Percentiles rank a stretch among this genome's conserved stretches.
phyloP scores from a whole-genome alignment of 257 asterid species.

The Gentiana macrophylla region DNA sequence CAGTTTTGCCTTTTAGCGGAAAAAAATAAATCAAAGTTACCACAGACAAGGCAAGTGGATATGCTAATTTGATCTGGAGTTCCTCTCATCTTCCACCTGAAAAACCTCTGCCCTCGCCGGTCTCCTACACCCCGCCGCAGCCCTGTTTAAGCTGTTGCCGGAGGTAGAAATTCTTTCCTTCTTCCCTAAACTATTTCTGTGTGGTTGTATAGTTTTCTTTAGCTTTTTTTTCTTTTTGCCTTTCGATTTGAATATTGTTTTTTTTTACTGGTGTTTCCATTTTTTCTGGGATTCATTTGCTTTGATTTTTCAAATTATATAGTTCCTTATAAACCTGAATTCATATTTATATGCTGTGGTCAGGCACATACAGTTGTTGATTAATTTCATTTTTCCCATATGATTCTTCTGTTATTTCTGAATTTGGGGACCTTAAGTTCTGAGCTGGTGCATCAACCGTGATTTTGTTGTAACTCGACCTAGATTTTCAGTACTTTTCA shows the following conservation, averaged over 20 bases:
- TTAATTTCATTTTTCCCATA: background rate
- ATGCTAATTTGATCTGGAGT: slow-evolving; percentile 11
- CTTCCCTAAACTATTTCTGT: background rate
- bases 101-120: background rate
- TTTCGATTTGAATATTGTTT: too few relatives aligned
- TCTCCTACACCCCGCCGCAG: background rate
- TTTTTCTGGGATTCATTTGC: background rate
- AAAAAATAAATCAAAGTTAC: too few relatives aligned
- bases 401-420: background rate
- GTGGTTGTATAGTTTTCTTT: background rate
- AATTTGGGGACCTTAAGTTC: slow-evolving; percentile 26
- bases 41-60: background rate
- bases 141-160: background rate
- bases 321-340: background rate
- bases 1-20: too few relatives aligned
- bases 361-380: background rate
- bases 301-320: background rate
- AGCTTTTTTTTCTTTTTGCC: background rate
- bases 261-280: background rate
- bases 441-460: slow-evolving; percentile 3
- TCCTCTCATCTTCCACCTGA: slow-evolving; percentile 2
- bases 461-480: slow-evolving; percentile 1
- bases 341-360: background rate
- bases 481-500: slow-evolving; percentile 12
- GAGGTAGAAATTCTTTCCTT: background rate